A percentile compares a stretch with the other conserved stretches of the same genome.
phyloP scores from a whole-genome alignment of 2,329 filamentous ascomycete species.

The Massarina eburnea region DNA sequence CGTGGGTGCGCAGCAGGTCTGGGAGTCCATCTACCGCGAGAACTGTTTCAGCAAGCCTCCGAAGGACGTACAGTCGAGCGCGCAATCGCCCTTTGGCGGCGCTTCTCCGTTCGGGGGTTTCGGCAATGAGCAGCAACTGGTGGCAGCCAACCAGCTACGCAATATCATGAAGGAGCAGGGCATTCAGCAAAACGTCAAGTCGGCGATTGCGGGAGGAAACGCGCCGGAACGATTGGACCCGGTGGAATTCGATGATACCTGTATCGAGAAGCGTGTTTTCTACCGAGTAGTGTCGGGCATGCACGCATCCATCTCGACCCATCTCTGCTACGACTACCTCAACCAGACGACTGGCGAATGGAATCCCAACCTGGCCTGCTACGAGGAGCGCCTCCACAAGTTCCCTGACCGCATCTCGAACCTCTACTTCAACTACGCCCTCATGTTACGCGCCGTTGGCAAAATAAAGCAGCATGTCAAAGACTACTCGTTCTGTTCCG shows the following conservation, averaged over 20 bases:
- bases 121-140: conserved; percentile 45
- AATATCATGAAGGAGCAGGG: conserved; percentile 63
- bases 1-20: conserved; percentile 82
- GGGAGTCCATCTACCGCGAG: conserved; percentile 95
- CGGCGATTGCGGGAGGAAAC: conserved; percentile 54
- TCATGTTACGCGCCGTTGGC: conserved; percentile 87
- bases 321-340: conserved; percentile 93
- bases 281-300: conserved; percentile 94
- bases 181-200: conserved; percentile 62
- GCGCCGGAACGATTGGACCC: conserved; percentile 63
- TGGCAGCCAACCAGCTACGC: conserved; percentile 63
- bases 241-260: conserved; percentile 84
- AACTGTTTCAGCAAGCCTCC: conserved; percentile 77
- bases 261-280: conserved; percentile 97
- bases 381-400: conserved; percentile 78
- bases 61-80: conserved; percentile 33
- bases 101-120: conserved; percentile 46
- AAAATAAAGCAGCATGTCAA: conserved; percentile 84
- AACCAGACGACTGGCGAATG: conserved; percentile 94
- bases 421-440: conserved; percentile 97
- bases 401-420: conserved; percentile 93
- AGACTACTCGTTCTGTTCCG: conserved; percentile 88
- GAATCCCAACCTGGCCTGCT: conserved; percentile 88
- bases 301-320: conserved; percentile 96
- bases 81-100: conserved; percentile 42